Percentiles rank a stretch among this genome's conserved stretches.
Conservation (phyloP, 352 stramenopile genomes). For the Peronospora tabacina region DNA sequence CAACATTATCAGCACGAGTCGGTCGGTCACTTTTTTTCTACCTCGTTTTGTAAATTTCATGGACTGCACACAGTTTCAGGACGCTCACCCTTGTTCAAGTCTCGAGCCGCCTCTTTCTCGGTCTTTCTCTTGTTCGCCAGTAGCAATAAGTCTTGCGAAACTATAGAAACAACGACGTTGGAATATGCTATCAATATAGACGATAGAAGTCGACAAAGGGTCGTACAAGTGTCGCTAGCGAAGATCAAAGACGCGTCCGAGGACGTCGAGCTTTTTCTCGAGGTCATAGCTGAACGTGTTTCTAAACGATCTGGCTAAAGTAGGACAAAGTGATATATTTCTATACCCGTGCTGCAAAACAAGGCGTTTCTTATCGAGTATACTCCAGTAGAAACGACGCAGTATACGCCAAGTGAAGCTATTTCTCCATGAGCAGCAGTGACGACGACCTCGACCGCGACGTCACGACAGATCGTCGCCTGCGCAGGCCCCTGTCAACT, state of each 20-base stretch:
- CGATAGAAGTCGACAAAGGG: background rate
- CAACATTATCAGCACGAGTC: background rate
- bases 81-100: constrained; percentile 38
- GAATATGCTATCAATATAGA: no score
- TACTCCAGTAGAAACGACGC: background rate
- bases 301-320: background rate
- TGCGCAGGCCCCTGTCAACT: background rate
- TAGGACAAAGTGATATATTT: no score
- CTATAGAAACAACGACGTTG: background rate
- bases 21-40: no score
- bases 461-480: background rate
- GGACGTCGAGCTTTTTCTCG: constrained; percentile 5
- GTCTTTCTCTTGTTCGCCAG: constrained; percentile 49
- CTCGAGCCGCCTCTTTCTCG: constrained; percentile 34
- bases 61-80: constrained; percentile 6
- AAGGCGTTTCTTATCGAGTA: background rate
- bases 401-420: background rate
- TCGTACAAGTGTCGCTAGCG: constrained; percentile 8
- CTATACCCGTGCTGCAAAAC: no score
- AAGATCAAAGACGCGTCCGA: constrained; percentile 1
- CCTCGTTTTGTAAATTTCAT: background rate
- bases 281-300: constrained; percentile 4
- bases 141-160: constrained; percentile 37
- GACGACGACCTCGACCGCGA: background rate
- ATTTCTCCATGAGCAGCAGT: constrained; percentile 7